Percentiles rank a stretch among this genome's conserved stretches.
Evolutionary conservation across 495 filamentous ascomycete species (phyloP).

Genomic region (Chaetomium cochliodes): DNA sequence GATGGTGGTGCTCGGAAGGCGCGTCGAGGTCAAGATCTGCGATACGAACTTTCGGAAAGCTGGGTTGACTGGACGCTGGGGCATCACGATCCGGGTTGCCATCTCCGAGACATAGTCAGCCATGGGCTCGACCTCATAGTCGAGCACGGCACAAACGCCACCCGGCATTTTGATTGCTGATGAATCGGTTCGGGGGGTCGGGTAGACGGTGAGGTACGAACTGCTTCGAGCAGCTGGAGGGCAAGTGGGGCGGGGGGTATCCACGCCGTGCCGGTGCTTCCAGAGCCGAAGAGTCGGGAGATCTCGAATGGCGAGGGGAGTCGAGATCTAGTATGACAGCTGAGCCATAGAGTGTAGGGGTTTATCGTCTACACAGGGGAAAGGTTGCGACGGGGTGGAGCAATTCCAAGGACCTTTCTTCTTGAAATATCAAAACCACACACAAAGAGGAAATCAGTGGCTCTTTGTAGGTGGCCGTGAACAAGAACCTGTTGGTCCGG

Average conservation of each 20-base stretch:
- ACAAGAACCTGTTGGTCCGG: conserved; percentile 3
- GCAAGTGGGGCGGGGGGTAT: conserved; percentile 19
- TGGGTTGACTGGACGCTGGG: conserved; percentile 62
- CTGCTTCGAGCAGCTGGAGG: conserved; percentile 48
- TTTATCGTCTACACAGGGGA: conserved; percentile 8
- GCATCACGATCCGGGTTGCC: conserved; percentile 75
- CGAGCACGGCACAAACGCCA: conserved; percentile 91
- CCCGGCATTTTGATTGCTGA: conserved; percentile 56
- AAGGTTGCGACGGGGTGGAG: not conserved
- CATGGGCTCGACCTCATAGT: conserved; percentile 99
- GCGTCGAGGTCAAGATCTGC: conserved; percentile 89
- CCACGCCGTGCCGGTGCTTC: conserved; percentile 34
- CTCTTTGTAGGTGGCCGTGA: conserved; percentile 5
- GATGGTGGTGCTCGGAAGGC: conserved; percentile 93
- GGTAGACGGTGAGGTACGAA: conserved; percentile 29
- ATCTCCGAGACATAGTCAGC: conserved; percentile 95
- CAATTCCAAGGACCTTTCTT: not conserved
- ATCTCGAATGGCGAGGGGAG: conserved; percentile 27
- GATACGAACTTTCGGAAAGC: conserved; percentile 93
- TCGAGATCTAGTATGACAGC: conserved; percentile 43
- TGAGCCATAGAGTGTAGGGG: conserved; percentile 44
- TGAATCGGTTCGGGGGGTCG: conserved; percentile 6
- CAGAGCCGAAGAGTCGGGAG: conserved; percentile 44
- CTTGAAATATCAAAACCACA: not conserved
- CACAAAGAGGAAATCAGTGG: conserved; percentile 1